A percentile compares a stretch with the other conserved stretches of the same genome.
Conservation (phyloP, 164 flowering plant species). For the Magnolia officinalis region DNA sequence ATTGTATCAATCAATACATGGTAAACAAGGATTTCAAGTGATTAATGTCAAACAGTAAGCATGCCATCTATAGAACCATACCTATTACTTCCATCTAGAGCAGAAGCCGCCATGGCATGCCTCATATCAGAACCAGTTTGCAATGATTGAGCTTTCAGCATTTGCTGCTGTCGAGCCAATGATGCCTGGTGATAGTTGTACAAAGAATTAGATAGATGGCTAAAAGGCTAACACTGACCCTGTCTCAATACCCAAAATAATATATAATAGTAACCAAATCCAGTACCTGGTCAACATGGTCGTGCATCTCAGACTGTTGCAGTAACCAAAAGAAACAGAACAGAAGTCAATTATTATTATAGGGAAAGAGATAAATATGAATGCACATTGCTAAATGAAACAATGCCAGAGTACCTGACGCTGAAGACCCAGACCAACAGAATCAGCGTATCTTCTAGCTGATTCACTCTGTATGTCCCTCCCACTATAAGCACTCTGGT, state of each 20-base stretch:
- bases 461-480: conserved; percentile 64
- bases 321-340: conserved; percentile 6
- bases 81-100: conserved; percentile 74
- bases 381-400: not conserved
- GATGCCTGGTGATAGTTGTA: conserved; percentile 27
- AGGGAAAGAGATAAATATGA: not conserved
- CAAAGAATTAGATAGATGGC: not conserved
- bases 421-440: conserved; percentile 59
- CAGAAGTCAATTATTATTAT: not conserved
- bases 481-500: conserved; percentile 54
- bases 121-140: conserved; percentile 33
- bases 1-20: not conserved
- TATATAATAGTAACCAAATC: not conserved
- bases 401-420: conserved; percentile 39
- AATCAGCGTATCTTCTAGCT: conserved; percentile 56
- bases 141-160: conserved; percentile 62
- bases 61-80: conserved; percentile 22
- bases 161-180: conserved; percentile 70
- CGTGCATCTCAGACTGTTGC: conserved; percentile 56
- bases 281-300: conserved; percentile 62
- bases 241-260: not conserved
- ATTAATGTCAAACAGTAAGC: not conserved
- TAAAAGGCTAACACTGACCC: not conserved
- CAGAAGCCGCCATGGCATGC: conserved; percentile 24
- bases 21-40: not conserved